phyloP scores from a whole-genome alignment of 169 alveolate species.

The Plasmodium sp. region DNA sequence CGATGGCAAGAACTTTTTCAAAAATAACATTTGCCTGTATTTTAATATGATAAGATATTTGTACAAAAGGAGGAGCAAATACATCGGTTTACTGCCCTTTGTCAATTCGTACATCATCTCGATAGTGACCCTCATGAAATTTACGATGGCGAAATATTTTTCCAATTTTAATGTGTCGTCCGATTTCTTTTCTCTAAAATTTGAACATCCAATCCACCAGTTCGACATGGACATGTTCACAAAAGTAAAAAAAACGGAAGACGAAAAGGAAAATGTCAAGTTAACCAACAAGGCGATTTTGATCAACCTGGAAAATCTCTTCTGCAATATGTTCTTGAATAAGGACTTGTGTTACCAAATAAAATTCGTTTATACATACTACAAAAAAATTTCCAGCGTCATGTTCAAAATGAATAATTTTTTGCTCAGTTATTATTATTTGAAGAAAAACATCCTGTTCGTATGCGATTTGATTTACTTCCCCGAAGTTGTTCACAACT shows the following conservation, averaged over 20 bases:
- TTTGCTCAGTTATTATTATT: conserved; percentile 63
- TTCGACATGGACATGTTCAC: conserved; percentile 43
- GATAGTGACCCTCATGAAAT: conserved; percentile 31
- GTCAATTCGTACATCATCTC: conserved; percentile 26
- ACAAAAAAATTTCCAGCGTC: conserved; percentile 26
- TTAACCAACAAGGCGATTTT: conserved; percentile 18
- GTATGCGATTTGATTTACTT: conserved; percentile 32
- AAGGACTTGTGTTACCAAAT: conserved; percentile 38
- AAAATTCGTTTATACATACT: conserved; percentile 46
- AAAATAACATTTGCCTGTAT: conserved; percentile 60
- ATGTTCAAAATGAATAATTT: conserved; percentile 52
- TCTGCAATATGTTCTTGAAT: conserved; percentile 59
- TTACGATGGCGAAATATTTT: conserved; percentile 55
- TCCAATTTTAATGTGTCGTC: conserved; percentile 36
- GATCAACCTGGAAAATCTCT: conserved; percentile 18
- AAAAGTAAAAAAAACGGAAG: conserved; percentile 16
- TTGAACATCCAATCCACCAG: conserved; percentile 44
- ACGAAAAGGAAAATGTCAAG: conserved; percentile 16
- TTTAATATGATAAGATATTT: conserved; percentile 57
- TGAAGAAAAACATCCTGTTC: conserved; percentile 26
- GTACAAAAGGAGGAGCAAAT: conserved; percentile 38
- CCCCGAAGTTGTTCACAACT: conserved; percentile 39
- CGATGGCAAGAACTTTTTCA: conserved; percentile 32
- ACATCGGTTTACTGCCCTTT: conserved; percentile 34
- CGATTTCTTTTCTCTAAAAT: conserved; percentile 54